Percentiles rank a stretch among this genome's conserved stretches.
These are phyloP conservation scores for Penicillium canariense DNA, from an alignment of 495 filamentous ascomycete genomes.

Conservation along the genomic window DNA sequence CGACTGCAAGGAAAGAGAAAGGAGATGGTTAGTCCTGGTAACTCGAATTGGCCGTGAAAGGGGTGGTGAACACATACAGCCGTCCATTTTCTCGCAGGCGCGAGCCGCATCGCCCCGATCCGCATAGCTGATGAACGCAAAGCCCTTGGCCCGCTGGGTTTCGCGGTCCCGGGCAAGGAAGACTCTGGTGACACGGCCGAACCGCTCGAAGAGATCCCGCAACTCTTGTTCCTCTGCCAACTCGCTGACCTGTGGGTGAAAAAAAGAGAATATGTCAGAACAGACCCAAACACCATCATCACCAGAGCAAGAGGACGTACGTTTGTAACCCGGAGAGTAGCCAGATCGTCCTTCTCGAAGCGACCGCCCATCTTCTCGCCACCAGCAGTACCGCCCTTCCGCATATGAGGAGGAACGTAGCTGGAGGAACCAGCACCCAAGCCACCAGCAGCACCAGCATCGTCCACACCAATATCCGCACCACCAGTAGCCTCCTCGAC, in stretches of 20 bases:
- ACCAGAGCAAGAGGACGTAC: constrained; percentile 52
- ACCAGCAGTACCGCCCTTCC: constrained; percentile 62
- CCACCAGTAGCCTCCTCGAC: constrained; percentile 63
- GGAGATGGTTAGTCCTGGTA: constrained; percentile 22
- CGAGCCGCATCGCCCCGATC: constrained; percentile 84
- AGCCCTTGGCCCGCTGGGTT: constrained; percentile 91
- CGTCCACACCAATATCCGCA: constrained; percentile 51
- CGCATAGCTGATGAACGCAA: constrained; percentile 95
- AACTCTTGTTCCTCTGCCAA: constrained; percentile 94
- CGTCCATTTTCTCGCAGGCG: constrained; percentile 97
- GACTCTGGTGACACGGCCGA: constrained; percentile 92
- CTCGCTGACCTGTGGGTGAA: constrained; percentile 75
- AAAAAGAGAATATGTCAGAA: constrained; percentile 16
- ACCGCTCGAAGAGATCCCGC: constrained; percentile 95
- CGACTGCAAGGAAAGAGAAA: constrained; percentile 47
- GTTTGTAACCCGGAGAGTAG: constrained; percentile 95
- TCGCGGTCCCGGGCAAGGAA: constrained; percentile 97
- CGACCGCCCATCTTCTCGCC: constrained; percentile 93
- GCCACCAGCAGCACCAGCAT: constrained; percentile 52
- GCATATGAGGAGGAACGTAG: constrained; percentile 90
- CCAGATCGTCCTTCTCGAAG: constrained; percentile 93
- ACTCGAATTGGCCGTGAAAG: neutral
- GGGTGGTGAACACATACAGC: constrained; percentile 57
- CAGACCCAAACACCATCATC: constrained; percentile 1
- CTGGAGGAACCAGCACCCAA: constrained; percentile 68